phyloP scores from a whole-genome alignment of 2,329 filamentous ascomycete species.

The Cladophialophora psammophila region DNA sequence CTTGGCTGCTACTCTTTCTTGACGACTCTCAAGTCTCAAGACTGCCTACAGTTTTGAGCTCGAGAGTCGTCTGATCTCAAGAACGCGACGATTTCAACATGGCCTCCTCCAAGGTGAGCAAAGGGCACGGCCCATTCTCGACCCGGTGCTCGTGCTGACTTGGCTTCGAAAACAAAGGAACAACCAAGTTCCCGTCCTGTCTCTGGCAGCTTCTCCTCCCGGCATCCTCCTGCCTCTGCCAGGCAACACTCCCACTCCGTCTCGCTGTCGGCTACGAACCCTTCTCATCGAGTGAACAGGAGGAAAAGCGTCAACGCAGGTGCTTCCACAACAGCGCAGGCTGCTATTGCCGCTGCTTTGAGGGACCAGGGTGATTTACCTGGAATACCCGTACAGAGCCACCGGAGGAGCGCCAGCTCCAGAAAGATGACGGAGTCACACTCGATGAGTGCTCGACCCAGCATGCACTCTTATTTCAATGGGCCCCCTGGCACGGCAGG shows the following conservation, averaged over 20 bases:
- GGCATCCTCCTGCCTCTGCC: conserved; percentile 38
- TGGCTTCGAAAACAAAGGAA: conserved; percentile 38
- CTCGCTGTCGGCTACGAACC: conserved; percentile 77
- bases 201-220: conserved; percentile 41
- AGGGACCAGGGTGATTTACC: conserved; percentile 69
- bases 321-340: conserved; percentile 74
- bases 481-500: conserved; percentile 41
- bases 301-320: conserved; percentile 90
- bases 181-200: conserved; percentile 38
- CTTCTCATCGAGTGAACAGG: conserved; percentile 84
- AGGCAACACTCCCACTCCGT: conserved; percentile 76
- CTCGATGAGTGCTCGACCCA: conserved; percentile 51
- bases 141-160: conserved; percentile 35
- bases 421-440: conserved; percentile 54
- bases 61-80: conserved; percentile 36
- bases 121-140: conserved; percentile 24
- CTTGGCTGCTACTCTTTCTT: conserved; percentile 32
- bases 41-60: conserved; percentile 35
- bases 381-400: conserved; percentile 61
- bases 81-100: conserved; percentile 24
- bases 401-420: conserved; percentile 73
- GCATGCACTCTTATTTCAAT: conserved; percentile 53
- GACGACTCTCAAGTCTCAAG: conserved; percentile 39
- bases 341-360: conserved; percentile 71
- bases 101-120: conserved; percentile 37